Base-by-base conservation (phyloP, 352 stramenopile species). In the Phytophthora capsici region DNA sequence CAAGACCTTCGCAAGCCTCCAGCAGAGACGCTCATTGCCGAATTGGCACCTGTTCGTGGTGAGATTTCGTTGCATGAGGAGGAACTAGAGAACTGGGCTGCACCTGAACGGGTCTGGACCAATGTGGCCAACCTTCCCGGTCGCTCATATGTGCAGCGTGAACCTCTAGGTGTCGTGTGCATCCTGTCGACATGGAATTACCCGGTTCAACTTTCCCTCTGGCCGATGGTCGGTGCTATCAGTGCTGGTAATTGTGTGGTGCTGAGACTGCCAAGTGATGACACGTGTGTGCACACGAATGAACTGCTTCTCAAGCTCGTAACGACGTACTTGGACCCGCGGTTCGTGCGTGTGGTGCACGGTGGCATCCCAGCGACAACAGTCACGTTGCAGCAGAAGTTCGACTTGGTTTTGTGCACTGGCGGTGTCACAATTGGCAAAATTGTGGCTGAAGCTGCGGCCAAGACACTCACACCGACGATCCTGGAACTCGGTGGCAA, bases 401-500 rank as follows among this genome's bases (percentile, higher is more conserved):
- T 84, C 49, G 82, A 96, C 64, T 67, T 93, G 6, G 90, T 93
- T 55, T 66, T 93, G 30, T 91, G 82, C 51, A 97, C 87, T 0
- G 85, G 86, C 19, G 84, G 84, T n/a, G 23, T 56, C 25, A 80
- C 77, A 8, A 82, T 93, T 30, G 96, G 94, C 49, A 89, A 88
- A 61, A 95, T 98, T 37, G 84, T 99, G 12, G 85, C 93, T 0
- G 63, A 77, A 28, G 92, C 91, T 0, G 94, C 95, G 0, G 95
- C 97, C 3, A 95, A 97, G 79, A 92, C 94, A 38, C 72, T 99
- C 12, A 99, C 97, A 25, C 97, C 97, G 1, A 86, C 88, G 7
- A 79, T 98, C 9, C 71, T 99, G 4, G 97, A 99, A 70, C 81
- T 99, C 6, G 97, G 97, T 37, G 97, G 97, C 45, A 98, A 98